Percentiles rank a stretch among this genome's conserved stretches.
Conservation (phyloP, 1,139 yeast genomes). For the Keqinozyma sinolaborantium region DNA sequence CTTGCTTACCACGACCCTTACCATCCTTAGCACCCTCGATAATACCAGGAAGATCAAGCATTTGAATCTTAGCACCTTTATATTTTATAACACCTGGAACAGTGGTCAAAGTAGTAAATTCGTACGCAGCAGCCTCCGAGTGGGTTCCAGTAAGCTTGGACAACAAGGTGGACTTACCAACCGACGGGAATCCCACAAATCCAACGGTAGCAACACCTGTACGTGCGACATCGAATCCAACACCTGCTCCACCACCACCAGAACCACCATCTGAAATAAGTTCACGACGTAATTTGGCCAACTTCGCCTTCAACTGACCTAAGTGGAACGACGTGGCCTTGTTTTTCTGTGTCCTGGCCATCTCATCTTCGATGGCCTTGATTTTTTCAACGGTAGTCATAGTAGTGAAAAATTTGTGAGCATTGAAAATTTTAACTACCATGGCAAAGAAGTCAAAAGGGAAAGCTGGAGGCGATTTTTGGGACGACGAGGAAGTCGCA, state of each 20-base stretch:
- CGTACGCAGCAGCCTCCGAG: constrained; percentile 96
- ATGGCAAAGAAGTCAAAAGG: constrained; percentile 55
- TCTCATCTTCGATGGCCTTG: constrained; percentile 86
- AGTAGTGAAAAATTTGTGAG: constrained; percentile 2
- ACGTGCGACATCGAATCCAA: constrained; percentile 95
- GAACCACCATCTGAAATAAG: constrained; percentile 74
- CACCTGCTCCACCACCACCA: constrained; percentile 84
- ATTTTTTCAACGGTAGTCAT: constrained; percentile 89
- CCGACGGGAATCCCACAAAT: constrained; percentile 97
- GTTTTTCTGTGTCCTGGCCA: constrained; percentile 94
- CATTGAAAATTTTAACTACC: constrained; percentile 1
- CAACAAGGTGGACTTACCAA: constrained; percentile 89
- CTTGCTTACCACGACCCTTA: constrained; percentile 98
- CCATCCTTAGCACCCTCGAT: constrained; percentile 99
- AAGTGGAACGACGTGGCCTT: constrained; percentile 94
- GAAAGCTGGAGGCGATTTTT: constrained; percentile 61
- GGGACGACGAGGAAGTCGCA: constrained; percentile 73
- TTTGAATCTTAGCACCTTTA: constrained; percentile 96
- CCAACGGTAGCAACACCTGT: constrained; percentile 98
- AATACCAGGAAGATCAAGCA: constrained; percentile 97
- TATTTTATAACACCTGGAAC: constrained; percentile 96
- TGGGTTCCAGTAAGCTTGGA: constrained; percentile 91
- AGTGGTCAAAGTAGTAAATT: constrained; percentile 94
- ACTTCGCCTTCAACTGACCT: constrained; percentile 94
- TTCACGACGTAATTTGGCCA: constrained; percentile 92